phyloP scores from a whole-genome alignment of 2,329 filamentous ascomycete genomes.

The Stagonosporopsis rhizophila region DNA sequence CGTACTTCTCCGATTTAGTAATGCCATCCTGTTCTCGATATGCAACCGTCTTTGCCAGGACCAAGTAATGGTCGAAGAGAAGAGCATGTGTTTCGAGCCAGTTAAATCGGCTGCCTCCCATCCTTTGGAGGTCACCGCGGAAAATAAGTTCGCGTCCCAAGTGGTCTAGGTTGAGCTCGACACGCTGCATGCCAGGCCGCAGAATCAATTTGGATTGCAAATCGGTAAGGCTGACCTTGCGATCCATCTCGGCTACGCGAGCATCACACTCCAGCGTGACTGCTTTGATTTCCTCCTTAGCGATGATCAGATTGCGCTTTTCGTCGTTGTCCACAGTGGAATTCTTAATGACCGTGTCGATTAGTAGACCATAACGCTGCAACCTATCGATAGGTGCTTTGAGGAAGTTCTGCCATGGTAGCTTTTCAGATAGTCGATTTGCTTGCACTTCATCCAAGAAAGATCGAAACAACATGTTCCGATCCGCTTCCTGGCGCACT shows the following conservation, averaged over 20 bases:
- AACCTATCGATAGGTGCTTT: constrained; percentile 92
- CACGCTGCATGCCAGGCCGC: constrained; percentile 82
- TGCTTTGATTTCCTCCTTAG: constrained; percentile 88
- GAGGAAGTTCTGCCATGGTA: constrained; percentile 93
- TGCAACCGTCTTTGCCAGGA: constrained; percentile 81
- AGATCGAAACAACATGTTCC: constrained; percentile 83
- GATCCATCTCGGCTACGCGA: constrained; percentile 89
- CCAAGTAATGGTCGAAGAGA: constrained; percentile 95
- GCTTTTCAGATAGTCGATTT: constrained; percentile 79
- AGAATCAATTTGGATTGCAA: constrained; percentile 83
- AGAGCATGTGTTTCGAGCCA: constrained; percentile 95
- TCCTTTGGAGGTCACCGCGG: constrained; percentile 86
- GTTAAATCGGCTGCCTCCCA: constrained; percentile 86
- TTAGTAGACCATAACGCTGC: constrained; percentile 85
- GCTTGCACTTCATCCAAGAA: constrained; percentile 83
- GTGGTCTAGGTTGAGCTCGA: constrained; percentile 89
- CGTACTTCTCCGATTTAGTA: constrained; percentile 82
- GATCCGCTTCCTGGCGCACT: constrained; percentile 81
- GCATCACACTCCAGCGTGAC: constrained; percentile 91
- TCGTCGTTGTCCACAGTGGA: constrained; percentile 87
- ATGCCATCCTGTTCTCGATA: constrained; percentile 71
- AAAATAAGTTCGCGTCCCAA: constrained; percentile 90
- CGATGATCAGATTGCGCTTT: constrained; percentile 80
- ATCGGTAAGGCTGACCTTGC: constrained; percentile 88
- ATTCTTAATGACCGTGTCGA: constrained; percentile 83